Evolutionary conservation across 140 eudicot genomes (phyloP).

Genomic region (Ambrosia hybrid): DNA sequence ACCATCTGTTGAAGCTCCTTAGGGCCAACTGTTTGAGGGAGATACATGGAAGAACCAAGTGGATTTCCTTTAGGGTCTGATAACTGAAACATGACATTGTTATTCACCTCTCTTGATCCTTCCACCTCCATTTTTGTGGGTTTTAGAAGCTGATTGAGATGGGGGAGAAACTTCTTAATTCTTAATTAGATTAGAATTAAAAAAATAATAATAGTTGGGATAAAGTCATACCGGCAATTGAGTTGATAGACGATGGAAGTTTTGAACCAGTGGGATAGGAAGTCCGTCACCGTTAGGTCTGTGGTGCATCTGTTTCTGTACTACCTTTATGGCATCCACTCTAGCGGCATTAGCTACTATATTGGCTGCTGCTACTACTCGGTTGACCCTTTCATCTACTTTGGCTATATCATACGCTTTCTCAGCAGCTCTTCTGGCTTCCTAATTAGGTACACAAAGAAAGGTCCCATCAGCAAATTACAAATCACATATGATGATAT

Average conservation of each 20-base stretch:
- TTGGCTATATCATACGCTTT: conserved; percentile 85
- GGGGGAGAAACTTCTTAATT: too few species aligned
- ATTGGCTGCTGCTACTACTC: conserved; percentile 88
- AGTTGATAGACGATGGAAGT: conserved; percentile 34
- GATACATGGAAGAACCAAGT: conserved; percentile 77
- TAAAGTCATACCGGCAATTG: conserved; percentile 22
- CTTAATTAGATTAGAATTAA: not conserved
- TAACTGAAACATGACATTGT: conserved; percentile 81
- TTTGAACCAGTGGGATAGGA: conserved; percentile 52
- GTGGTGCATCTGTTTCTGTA: conserved; percentile 86
- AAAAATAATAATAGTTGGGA: not conserved
- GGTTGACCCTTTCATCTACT: conserved; percentile 88
- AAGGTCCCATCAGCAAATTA: too few species aligned
- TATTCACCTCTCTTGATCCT: conserved; percentile 36
- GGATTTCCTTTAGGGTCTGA: conserved; percentile 81
- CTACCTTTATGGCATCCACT: conserved; percentile 92
- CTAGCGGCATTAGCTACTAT: conserved; percentile 94
- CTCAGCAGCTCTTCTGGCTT: conserved; percentile 88
- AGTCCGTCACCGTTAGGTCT: conserved; percentile 55
- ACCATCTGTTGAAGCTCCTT: conserved; percentile 70
- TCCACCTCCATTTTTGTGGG: conserved; percentile 46
- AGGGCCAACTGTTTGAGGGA: conserved; percentile 54
- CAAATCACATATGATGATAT: too few species aligned
- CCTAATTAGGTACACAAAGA: conserved; percentile 41
- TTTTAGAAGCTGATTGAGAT: not conserved